Evolutionary conservation across 176 grass and related monocot species (phyloP), one percentile per base, ranked within the genome.

Genomic region (Eleusine indica): DNA sequence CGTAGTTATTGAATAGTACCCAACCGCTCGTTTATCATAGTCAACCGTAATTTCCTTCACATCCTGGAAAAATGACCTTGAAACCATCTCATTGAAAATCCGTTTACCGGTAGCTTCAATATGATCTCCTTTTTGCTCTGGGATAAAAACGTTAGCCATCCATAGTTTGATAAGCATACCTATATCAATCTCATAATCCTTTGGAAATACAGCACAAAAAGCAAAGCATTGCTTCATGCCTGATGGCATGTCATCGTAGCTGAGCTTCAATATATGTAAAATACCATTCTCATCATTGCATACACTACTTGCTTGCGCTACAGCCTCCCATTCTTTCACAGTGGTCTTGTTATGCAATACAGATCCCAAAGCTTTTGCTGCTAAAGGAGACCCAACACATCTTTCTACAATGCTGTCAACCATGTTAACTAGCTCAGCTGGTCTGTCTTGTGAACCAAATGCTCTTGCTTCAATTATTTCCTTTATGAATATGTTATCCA

Each of bases 1-100:
- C 14, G 7, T 60, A 60, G 5, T 60, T n/a, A 3, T 60, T 22
- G 56, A 60, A n/a, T 2, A 60, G n/a, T 68, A 66, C 29, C 30
- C 64, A 4, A 4, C 1, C 19, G 0, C 7, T 35, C 12, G 49
- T 19, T 12, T 3, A 70, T 48, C 0, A n/a, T 32, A 15, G 1
- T 8, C 0, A 9, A 30, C 0, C 15, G 21, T 3, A 6, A 52
- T 42, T 32, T 4, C 0, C 22, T 66, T 43, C 6, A 86, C 6
- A 56, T 80, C 69, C 0, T 86, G 76, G 71, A 80, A 80, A 48
- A 86, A 86, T 66, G 76, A 80, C 0, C 76, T 80, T 16, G 46
- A 43, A 0, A 25, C 41, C 32, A 85, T 13, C 12, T 85, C 83
- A 18, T 19, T 4, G 1, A 85, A 85, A 16, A 78, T 85, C 9